phyloP scores from a whole-genome alignment of 2,329 filamentous ascomycete genomes.

The Colletotrichum salicis region DNA sequence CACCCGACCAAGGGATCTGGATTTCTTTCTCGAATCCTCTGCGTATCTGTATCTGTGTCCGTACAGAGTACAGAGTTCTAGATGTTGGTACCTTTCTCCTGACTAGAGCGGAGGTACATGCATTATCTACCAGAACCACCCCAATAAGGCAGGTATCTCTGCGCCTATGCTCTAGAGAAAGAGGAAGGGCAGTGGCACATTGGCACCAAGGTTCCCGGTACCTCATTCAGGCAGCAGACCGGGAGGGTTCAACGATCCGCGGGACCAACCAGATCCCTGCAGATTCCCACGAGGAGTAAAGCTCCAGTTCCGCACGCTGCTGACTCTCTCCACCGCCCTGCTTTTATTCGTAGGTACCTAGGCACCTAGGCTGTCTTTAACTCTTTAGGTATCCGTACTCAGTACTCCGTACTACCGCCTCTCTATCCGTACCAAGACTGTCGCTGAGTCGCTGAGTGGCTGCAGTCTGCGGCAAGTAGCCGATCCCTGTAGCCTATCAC shows the following conservation, averaged over 20 bases:
- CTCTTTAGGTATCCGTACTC: too few relatives aligned
- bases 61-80: background rate
- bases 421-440: too few relatives aligned
- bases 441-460: background rate
- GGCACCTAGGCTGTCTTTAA: too few relatives aligned
- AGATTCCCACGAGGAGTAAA: slow-evolving; percentile 30
- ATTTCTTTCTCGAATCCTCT: background rate
- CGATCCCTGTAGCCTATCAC: slow-evolving; percentile 13
- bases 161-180: background rate
- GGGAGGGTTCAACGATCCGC: slow-evolving; percentile 27
- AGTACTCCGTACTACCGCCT: too few relatives aligned
- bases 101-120: background rate
- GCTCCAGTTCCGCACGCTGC: slow-evolving; percentile 12
- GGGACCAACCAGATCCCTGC: slow-evolving; percentile 31
- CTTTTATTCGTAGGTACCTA: background rate
- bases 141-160: background rate
- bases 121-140: background rate
- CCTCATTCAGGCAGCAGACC: slow-evolving; percentile 1
- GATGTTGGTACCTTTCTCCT: too few relatives aligned
- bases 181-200: background rate
- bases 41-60: too few relatives aligned
- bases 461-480: background rate
- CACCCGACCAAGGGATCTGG: slow-evolving; percentile 4
- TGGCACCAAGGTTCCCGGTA: slow-evolving; percentile 5
- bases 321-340: background rate